Base-by-base conservation (phyloP, 2,329 filamentous ascomycete species). In the Aspergillus glaucus region DNA sequence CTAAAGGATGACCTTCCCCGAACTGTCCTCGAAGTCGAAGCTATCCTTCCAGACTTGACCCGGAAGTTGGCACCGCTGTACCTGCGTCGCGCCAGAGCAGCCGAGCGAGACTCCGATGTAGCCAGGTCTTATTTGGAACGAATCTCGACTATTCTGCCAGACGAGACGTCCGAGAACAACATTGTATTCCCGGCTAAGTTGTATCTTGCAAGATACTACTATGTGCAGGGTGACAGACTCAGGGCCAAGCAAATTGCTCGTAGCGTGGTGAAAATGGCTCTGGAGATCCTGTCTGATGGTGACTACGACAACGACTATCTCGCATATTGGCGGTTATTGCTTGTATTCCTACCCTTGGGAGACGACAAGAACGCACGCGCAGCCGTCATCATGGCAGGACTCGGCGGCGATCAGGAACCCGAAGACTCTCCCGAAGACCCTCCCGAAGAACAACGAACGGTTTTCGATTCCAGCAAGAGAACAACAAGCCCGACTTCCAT, bases 281-380 rank as follows among this genome's bases (percentile, higher is more conserved):
- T 64, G 14, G 62, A 66, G 45, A 51, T 64, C 24, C 49, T 66
- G 3, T 58, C 53, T 2, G 62, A 66, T 39, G 50, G 60, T 5
- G 62, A 66, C 36, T 43, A 49, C 9, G 51, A 51, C 14, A 66
- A 64, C 44, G 62, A 65, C 43, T 57, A 48, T 34, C 47, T 58
- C 9, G 61, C 57, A 4, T 65, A 55, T 45, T 51, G 43, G 52
- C 47, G 45, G 26, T 46, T 65, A 1, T 50, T 58, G 3, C 51
- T 53, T 12, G 50, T 55, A 3, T 54, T 62, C 17, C 48, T 59
- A 21, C 53, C 56, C 22, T 44, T 60, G 14, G 53, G 54, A 5
- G 62, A 64, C 10, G 45, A 50, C 12, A 21, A 45, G 9, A 59
- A 59, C 37, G 52, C 54, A 2, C 30, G 44, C 4, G 47, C 55